phyloP scores from a whole-genome alignment of 495 filamentous ascomycete genomes.

The Penicillium daleae region DNA sequence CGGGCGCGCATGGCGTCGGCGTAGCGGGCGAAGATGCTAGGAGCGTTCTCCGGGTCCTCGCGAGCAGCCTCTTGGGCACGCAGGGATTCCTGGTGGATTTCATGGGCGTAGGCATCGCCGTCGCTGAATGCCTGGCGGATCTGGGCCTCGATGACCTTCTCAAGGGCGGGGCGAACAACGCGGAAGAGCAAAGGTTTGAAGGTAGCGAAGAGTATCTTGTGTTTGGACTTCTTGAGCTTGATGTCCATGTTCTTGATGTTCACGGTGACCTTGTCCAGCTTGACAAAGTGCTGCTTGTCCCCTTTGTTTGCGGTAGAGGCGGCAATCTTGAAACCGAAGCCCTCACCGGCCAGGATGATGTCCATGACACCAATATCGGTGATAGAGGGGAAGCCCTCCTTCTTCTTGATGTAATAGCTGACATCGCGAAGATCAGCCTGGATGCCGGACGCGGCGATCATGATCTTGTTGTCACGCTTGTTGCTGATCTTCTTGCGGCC shows the following conservation, averaged over 20 bases:
- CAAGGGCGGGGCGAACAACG: slow-evolving; percentile 78
- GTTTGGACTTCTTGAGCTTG: slow-evolving; percentile 90
- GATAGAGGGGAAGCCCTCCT: slow-evolving; percentile 91
- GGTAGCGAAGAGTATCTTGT: slow-evolving; percentile 86
- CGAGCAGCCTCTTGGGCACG: slow-evolving; percentile 67
- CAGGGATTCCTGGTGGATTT: slow-evolving; percentile 82
- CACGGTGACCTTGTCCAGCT: slow-evolving; percentile 86
- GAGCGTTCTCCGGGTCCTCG: slow-evolving; percentile 73
- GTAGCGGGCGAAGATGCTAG: slow-evolving; percentile 89
- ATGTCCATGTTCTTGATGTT: slow-evolving; percentile 84
- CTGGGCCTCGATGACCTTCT: slow-evolving; percentile 86
- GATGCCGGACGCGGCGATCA: slow-evolving; percentile 84
- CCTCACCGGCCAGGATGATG: slow-evolving; percentile 83
- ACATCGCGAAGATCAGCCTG: slow-evolving; percentile 73
- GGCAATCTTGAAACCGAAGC: slow-evolving; percentile 90
- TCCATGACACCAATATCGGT: slow-evolving; percentile 90
- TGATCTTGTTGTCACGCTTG: slow-evolving; percentile 76
- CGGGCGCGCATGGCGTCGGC: slow-evolving; percentile 73
- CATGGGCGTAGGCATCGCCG: slow-evolving; percentile 69
- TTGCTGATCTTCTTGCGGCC: slow-evolving; percentile 83
- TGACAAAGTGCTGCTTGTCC: slow-evolving; percentile 85
- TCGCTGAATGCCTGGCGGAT: slow-evolving; percentile 77
- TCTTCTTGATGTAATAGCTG: slow-evolving; percentile 93
- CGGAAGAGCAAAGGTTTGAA: slow-evolving; percentile 89
- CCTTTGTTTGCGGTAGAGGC: slow-evolving; percentile 78